Base-by-base conservation (phyloP, 2,329 filamentous ascomycete species). In the Cryphonectria naterciae region DNA sequence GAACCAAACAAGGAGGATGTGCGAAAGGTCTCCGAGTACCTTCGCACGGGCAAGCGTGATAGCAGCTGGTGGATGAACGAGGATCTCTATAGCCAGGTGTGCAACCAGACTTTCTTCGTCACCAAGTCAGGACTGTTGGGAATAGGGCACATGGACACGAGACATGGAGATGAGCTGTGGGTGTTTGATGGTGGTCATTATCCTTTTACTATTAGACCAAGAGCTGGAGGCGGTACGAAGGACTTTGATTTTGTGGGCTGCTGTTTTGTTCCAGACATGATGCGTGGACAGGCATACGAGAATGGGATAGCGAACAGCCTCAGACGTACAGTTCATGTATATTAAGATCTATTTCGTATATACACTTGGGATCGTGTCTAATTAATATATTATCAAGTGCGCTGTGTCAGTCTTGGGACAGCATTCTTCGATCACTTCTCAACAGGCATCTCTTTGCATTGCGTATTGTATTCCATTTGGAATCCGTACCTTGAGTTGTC, bases 31-130 rank as follows among this genome's bases (percentile, higher is more conserved):
- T 67, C 49, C 13, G 52, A 67, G 13, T 67, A 43, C 54, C 37
- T 67, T 25, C 39, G 25, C 17, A 67, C 65, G 22, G 65, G 37
- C n/a, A 2, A 19, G 4, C 52, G 65, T 19, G n/a, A 35, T 35
- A 37, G 28, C 2, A 17, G 8, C 7, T 62, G 54, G 54, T 61
- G 17, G 25, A 60, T 13, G 52, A 60, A 43, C 22, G 10, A 46
- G 54, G 39, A 19, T 13, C 28, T 62, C 37, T 62, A 41, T 8
- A 43, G 41, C 10, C 56, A 67, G 19, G 54, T 61, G 15, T 60
- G n/a, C 22, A 68, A 62, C 32, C 41, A 68, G n/a, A 52, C 56
- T 10, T 68, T 68, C 41, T 62, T 68, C 13, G 41, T 62, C 39
- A 68, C 66, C 1, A 52, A 46, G 22, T 7, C 22, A 11, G 66